A percentile compares a stretch with the other conserved stretches of the same genome.
Evolutionary conservation across 805 yeast species (phyloP).

Genomic region (Cyberlindnera sargentensis): DNA sequence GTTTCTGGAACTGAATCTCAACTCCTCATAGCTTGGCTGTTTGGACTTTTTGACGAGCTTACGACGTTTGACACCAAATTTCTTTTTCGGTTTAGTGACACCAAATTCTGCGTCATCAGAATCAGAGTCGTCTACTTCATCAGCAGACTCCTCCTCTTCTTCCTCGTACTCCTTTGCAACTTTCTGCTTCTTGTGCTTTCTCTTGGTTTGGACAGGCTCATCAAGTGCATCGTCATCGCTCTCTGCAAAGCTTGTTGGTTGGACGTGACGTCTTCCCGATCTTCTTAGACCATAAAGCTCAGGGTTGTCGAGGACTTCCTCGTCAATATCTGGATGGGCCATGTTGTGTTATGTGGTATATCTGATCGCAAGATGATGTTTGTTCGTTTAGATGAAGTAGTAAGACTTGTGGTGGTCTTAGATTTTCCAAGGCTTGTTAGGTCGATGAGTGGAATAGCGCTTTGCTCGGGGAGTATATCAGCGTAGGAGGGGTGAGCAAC

Average conservation of each 20-base stretch:
- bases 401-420: no score
- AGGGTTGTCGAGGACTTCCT: slow-evolving; percentile 61
- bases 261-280: slow-evolving; percentile 43
- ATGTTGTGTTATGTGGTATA: slow-evolving; percentile 1
- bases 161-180: slow-evolving; percentile 12
- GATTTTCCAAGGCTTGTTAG: no score
- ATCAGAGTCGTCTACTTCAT: slow-evolving; percentile 25
- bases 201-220: slow-evolving; percentile 22
- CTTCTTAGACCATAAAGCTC: slow-evolving; percentile 81
- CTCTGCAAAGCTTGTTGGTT: slow-evolving; percentile 15
- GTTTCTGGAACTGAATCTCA: slow-evolving; percentile 73
- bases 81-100: slow-evolving; percentile 22
- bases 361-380: neutral
- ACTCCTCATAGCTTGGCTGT: slow-evolving; percentile 34
- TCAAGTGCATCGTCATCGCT: slow-evolving; percentile 11
- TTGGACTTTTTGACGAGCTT: slow-evolving; percentile 13
- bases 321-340: slow-evolving; percentile 30
- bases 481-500: no score
- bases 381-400: no score
- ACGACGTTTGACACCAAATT: slow-evolving; percentile 18
- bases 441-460: no score
- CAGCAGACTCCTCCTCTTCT: slow-evolving; percentile 26
- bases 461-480: no score
- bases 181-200: slow-evolving; percentile 20
- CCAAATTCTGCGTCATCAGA: slow-evolving; percentile 34